Evolutionary conservation across 495 filamentous ascomycete genomes (phyloP).

Genomic region (Aspergillus homomorphus): DNA sequence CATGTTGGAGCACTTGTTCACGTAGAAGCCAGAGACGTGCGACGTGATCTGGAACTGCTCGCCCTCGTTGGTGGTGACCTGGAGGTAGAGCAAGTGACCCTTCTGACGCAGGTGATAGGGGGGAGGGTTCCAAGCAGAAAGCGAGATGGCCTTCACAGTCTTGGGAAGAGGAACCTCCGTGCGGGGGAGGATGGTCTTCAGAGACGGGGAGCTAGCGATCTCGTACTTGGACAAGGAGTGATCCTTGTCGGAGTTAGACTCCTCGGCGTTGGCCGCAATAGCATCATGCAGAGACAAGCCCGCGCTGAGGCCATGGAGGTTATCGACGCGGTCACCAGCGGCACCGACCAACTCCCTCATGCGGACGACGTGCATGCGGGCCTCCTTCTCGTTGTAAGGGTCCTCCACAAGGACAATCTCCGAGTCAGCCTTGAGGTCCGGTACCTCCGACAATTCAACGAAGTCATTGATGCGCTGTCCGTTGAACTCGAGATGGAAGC

Average conservation of each 20-base stretch:
- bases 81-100: conserved; percentile 90
- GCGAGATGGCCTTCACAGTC: conserved; percentile 80
- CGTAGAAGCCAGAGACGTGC: conserved; percentile 91
- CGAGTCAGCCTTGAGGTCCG: conserved; percentile 68
- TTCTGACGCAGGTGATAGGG: conserved; percentile 86
- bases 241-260: conserved; percentile 48
- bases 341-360: conserved; percentile 91
- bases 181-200: conserved; percentile 68
- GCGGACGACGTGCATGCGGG: conserved; percentile 87
- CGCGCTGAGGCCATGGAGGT: conserved; percentile 81
- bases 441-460: conserved; percentile 85
- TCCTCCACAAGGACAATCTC: conserved; percentile 85
- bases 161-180: conserved; percentile 67
- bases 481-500: conserved; percentile 93
- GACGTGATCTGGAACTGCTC: conserved; percentile 92
- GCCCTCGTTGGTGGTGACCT: conserved; percentile 83
- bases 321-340: conserved; percentile 81
- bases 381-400: conserved; percentile 98
- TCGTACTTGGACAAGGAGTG: conserved; percentile 67
- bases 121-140: conserved; percentile 95
- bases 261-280: conserved; percentile 49
- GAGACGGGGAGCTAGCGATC: conserved; percentile 61
- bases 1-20: conserved; percentile 85
- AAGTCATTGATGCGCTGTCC: conserved; percentile 90
- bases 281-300: conserved; percentile 84